phyloP scores from a whole-genome alignment of 2,329 filamentous ascomycete genomes.

The Pyrenophora graminea region DNA sequence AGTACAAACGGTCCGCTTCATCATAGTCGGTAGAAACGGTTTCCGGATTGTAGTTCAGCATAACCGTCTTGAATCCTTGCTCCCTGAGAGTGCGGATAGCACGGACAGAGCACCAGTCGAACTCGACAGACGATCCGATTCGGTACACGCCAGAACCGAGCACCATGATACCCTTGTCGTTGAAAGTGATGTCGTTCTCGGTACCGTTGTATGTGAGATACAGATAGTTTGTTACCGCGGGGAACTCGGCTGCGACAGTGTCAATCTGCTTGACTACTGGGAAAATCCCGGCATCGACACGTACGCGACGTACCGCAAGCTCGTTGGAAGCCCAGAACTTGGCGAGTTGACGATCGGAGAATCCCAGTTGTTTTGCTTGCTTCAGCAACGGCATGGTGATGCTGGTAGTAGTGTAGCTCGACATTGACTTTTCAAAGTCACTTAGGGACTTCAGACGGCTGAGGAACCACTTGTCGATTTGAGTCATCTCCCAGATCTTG shows the following conservation, averaged over 20 bases:
- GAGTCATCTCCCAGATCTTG: slow-evolving; percentile 97
- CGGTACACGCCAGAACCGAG: slow-evolving; percentile 94
- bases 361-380: slow-evolving; percentile 90
- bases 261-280: slow-evolving; percentile 98
- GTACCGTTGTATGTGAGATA: slow-evolving; percentile 95
- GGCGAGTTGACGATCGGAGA: slow-evolving; percentile 90
- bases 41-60: slow-evolving; percentile 85
- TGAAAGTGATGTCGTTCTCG: slow-evolving; percentile 80
- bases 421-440: slow-evolving; percentile 83
- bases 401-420: slow-evolving; percentile 68
- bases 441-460: slow-evolving; percentile 87
- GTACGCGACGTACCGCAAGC: slow-evolving; percentile 79
- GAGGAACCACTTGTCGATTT: slow-evolving; percentile 99
- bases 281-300: slow-evolving; percentile 82
- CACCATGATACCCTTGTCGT: slow-evolving; percentile 94
- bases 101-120: slow-evolving; percentile 97
- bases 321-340: slow-evolving; percentile 96
- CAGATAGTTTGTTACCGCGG: slow-evolving; percentile 91
- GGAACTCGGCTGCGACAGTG: slow-evolving; percentile 96
- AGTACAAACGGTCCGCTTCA: slow-evolving; percentile 91
- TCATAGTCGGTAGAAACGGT: slow-evolving; percentile 91
- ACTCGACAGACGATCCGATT: slow-evolving; percentile 96
- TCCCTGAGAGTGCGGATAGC: slow-evolving; percentile 88
- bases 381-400: slow-evolving; percentile 69
- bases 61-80: slow-evolving; percentile 87